Base-by-base conservation (phyloP, 148 eudicot genomes). In the Silene conica region DNA sequence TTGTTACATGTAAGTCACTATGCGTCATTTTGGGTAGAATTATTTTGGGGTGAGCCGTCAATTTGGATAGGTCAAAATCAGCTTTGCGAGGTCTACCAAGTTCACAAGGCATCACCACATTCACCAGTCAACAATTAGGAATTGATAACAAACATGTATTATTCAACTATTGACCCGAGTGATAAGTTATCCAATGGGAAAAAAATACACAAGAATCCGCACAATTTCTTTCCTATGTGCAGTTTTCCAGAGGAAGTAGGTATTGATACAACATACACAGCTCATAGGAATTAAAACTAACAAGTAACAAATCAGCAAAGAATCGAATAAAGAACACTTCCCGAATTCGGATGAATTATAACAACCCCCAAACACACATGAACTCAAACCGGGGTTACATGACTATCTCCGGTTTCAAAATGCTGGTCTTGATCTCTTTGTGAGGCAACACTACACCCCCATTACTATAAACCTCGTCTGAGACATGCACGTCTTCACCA, bases 381-480 rank as follows among this genome's bases (percentile, higher is more conserved):
- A 31, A 70, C 45, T 38, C 63, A 21, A 60, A 19, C 5, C 10
- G 52, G 41, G 20, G 74, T 89, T 88, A 93, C 97, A 93, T 93
- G n/a, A 93, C 89, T 22, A 93, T 93, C 80, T 93, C 92, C 0
- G 98, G 95, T 87, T 91, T 86, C 92, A 86, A 82, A 80, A 93
- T 93, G 87, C 87, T 91, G 19, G 92, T 58, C 74, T 91, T 93
- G 77, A 93, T 93, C 86, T 89, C 95, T 76, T 91, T 93, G 81
- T 93, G 97, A 26, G 98, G 97, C 74, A 91, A 66, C 71, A 93
- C 95, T 6, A 93, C 95, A 31, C 97, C 98, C 0, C 98, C 98
- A 22, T 91, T 93, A 74, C 88, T 91, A 78, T 93, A 91, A 66
- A 93, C 80, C 71, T 93, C 98, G 71, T 93, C 97, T 25, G 95